Conservation (phyloP, 768 basidiomycete genomes). For the Lepiota subincarnata region DNA sequence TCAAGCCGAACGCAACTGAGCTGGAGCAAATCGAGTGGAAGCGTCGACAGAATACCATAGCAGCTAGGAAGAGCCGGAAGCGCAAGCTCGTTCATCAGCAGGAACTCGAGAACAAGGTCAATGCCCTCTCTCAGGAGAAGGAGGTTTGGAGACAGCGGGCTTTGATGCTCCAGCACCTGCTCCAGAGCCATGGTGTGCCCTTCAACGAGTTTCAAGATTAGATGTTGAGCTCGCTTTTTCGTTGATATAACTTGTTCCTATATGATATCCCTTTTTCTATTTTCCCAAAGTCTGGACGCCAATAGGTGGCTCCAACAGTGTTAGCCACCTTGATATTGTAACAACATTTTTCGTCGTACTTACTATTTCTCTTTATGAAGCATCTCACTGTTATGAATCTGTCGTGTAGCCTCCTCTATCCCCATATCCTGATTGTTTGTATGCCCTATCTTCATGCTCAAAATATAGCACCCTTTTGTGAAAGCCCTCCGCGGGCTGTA, state of each 20-base stretch:
- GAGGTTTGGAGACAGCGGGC: constrained; percentile 56
- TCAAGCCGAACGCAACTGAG: constrained; percentile 40
- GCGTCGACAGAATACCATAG: constrained; percentile 76
- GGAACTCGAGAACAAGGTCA: constrained; percentile 50
- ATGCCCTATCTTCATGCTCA: no score
- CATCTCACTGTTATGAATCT: no score
- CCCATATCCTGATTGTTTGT: no score
- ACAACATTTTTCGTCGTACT: neutral
- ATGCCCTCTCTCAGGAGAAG: constrained; percentile 40
- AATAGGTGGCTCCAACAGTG: neutral
- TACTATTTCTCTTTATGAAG: no score
- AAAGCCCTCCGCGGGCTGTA: no score
- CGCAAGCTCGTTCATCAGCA: constrained; percentile 70
- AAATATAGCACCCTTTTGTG: no score
- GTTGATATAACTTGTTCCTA: neutral
- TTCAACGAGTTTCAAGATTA: constrained; percentile 16
- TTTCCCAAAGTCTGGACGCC: constrained; percentile 1
- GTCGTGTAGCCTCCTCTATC: no score
- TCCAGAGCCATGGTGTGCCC: constrained; percentile 22
- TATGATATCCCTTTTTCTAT: constrained; percentile 4
- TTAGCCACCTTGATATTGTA: neutral
- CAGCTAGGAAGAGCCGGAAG: constrained; percentile 71
- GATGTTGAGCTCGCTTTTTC: neutral
- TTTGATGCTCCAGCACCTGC: constrained; percentile 34
- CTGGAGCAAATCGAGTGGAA: constrained; percentile 71